phyloP scores from a whole-genome alignment of 441 rosid genomes.

The Jatropha podagrica region DNA sequence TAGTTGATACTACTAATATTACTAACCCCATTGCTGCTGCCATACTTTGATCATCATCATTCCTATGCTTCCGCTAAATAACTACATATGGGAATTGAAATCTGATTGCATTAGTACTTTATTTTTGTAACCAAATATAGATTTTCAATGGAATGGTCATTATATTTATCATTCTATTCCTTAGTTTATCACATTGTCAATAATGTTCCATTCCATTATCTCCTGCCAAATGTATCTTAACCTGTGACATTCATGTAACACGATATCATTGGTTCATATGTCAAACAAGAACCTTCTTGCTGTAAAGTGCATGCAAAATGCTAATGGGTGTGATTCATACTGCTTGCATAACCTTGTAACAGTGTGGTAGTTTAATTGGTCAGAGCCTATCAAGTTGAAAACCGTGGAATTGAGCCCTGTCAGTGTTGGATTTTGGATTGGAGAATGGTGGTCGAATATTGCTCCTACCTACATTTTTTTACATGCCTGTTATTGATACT shows the following conservation, averaged over 20 bases:
- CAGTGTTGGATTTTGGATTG: neutral
- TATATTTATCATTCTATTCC: too few species aligned
- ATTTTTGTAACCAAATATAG: too few species aligned
- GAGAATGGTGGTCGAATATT: neutral
- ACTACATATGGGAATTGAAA: too few species aligned
- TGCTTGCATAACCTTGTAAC: neutral
- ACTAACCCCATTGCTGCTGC: too few species aligned
- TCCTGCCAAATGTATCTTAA: too few species aligned
- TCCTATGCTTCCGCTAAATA: neutral
- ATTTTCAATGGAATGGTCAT: too few species aligned
- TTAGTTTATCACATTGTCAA: too few species aligned
- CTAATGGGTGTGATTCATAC: neutral
- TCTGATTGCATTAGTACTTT: too few species aligned
- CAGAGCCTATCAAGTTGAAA: neutral
- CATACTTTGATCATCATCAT: neutral
- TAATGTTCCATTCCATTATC: too few species aligned
- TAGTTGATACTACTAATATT: neutral
- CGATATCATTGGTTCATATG: neutral
- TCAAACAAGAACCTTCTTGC: neutral
- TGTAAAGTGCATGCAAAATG: neutral
- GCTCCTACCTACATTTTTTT: too few species aligned
- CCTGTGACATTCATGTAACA: too few species aligned
- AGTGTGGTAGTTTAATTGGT: neutral
- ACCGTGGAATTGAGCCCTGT: neutral
- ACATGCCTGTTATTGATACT: slow-evolving; percentile 7